Conservation (phyloP, 176 grass and related monocot genomes). For the Oryza coarctata region DNA sequence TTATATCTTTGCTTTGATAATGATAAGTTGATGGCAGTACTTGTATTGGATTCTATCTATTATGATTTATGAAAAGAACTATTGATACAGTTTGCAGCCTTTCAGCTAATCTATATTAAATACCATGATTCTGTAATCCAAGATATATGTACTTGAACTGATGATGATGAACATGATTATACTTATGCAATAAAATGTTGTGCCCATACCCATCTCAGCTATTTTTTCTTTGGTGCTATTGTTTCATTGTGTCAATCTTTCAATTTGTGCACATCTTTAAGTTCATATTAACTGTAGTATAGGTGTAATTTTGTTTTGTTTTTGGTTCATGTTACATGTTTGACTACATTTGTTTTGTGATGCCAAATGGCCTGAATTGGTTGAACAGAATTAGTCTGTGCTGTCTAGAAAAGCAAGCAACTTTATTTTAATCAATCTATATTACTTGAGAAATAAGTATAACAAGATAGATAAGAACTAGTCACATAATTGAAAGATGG, state of each 20-base stretch:
- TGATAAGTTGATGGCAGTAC: neutral
- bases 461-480: neutral
- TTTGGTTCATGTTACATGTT: neutral
- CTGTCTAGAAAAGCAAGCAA: neutral
- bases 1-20: neutral
- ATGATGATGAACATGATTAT: neutral
- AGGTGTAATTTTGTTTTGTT: neutral
- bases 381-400: neutral
- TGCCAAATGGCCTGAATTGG: neutral
- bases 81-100: neutral
- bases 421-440: neutral
- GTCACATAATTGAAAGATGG: neutral
- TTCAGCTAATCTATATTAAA: neutral
- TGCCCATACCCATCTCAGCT: neutral
- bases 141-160: neutral
- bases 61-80: neutral
- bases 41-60: neutral
- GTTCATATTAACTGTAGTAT: neutral
- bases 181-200: neutral
- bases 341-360: neutral
- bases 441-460: neutral
- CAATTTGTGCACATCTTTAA: neutral
- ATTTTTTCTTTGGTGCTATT: slow-evolving; percentile 1
- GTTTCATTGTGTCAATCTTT: neutral
- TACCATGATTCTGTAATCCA: neutral